These are phyloP conservation scores for Paxillus involutus DNA, from an alignment of 768 basidiomycete genomes.

Conservation along the genomic window DNA sequence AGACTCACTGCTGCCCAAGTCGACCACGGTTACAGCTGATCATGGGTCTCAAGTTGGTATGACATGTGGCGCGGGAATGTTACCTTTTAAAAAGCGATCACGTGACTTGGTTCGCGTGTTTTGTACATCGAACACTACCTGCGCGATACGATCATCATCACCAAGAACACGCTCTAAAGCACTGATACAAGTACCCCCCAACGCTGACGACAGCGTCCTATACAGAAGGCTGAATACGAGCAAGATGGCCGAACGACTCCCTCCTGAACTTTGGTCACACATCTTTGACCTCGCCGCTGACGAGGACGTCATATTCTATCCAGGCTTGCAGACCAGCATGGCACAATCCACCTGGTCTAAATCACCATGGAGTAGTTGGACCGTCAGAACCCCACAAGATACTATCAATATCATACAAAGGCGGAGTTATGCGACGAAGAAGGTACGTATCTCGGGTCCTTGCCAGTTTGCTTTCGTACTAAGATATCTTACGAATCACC, in stretches of 20 bases:
- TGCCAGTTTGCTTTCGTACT: background rate
- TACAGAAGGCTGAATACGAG: background rate
- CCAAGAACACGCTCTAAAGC: no score
- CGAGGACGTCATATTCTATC: slow-evolving; percentile 66
- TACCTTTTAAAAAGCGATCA: background rate
- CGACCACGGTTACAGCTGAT: no score
- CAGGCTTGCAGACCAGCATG: slow-evolving; percentile 60
- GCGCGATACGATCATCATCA: no score
- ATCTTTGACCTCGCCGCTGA: slow-evolving; percentile 74
- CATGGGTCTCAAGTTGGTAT: no score
- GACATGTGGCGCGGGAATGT: background rate
- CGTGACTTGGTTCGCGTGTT: background rate
- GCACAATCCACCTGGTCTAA: slow-evolving; percentile 67
- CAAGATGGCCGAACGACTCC: slow-evolving; percentile 42
- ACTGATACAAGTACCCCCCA: background rate
- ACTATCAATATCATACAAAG: slow-evolving; percentile 57
- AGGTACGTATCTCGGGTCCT: slow-evolving; percentile 40
- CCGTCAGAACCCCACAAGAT: slow-evolving; percentile 58
- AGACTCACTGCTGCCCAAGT: no score
- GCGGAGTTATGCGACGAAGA: slow-evolving; percentile 64
- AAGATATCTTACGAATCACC: background rate
- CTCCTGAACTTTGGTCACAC: slow-evolving; percentile 66
- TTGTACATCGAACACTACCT: background rate
- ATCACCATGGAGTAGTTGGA: slow-evolving; percentile 47
- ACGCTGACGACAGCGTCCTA: background rate